Percentiles rank a stretch among this genome's conserved stretches.
These are phyloP conservation scores for Rhodotorula taiwanensis DNA, from an alignment of 768 basidiomycete genomes.

Conservation along the genomic window DNA sequence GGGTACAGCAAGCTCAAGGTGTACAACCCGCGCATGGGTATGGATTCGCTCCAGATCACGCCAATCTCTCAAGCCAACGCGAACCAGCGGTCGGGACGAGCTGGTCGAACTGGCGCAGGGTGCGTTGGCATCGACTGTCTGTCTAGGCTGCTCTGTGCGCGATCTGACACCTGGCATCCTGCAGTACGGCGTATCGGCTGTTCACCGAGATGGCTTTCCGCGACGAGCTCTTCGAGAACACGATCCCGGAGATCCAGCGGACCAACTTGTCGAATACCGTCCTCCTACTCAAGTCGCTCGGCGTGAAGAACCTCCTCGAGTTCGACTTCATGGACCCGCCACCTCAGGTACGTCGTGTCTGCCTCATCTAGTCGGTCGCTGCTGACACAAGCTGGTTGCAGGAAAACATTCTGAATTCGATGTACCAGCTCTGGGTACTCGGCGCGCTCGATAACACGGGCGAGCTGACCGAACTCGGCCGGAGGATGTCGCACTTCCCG, in stretches of 20 bases:
- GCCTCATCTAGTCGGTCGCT: background rate
- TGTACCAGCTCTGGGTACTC: constrained; percentile 99
- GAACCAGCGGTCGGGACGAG: constrained; percentile 89
- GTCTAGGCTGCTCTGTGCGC: too few species aligned
- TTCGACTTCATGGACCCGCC: constrained; percentile 99
- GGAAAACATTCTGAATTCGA: constrained; percentile 96
- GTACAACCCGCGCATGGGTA: constrained; percentile 97
- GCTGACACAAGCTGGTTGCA: constrained; percentile 41
- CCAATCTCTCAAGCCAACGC: constrained; percentile 99
- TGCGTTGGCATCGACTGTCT: constrained; percentile 46
- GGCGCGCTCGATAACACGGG: constrained; percentile 95
- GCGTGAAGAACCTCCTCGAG: constrained; percentile 92
- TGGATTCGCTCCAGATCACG: constrained; percentile 98
- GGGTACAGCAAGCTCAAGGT: constrained; percentile 98
- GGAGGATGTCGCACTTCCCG: constrained; percentile 98
- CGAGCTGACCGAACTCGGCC: constrained; percentile 83
- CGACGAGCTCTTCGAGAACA: constrained; percentile 91
- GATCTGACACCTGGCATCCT: too few species aligned
- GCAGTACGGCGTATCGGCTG: constrained; percentile 85
- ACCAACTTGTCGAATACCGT: constrained; percentile 98
- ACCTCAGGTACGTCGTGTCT: constrained; percentile 59
- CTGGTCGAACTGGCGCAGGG: constrained; percentile 94
- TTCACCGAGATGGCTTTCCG: constrained; percentile 95
- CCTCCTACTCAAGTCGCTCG: constrained; percentile 83
- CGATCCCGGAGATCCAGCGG: constrained; percentile 96